Evolutionary conservation across 2,329 filamentous ascomycete genomes (phyloP).

Genomic region (Alternaria hordeiaustralica): DNA sequence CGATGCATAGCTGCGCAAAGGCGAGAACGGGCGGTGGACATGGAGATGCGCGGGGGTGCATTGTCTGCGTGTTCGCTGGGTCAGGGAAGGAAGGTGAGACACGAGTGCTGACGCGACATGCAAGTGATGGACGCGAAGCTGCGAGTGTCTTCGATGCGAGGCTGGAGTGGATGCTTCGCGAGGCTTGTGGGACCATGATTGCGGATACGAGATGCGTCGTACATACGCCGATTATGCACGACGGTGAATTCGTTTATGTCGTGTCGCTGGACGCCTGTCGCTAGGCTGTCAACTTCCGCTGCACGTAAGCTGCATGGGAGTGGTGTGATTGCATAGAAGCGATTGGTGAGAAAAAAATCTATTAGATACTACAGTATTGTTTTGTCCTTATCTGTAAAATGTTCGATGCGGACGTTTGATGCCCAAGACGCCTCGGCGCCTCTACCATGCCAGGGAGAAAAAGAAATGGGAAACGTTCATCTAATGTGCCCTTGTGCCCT

Average conservation of each 20-base stretch:
- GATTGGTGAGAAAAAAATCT: background rate
- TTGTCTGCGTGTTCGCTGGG: background rate
- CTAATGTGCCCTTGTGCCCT: conserved; percentile 2
- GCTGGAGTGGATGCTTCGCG: background rate
- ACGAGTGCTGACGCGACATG: background rate
- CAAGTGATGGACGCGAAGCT: background rate
- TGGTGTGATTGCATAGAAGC: background rate
- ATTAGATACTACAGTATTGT: conserved; percentile 3
- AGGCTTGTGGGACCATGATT: background rate
- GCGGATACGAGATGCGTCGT: background rate
- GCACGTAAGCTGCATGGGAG: background rate
- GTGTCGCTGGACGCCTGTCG: background rate
- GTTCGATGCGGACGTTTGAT: background rate
- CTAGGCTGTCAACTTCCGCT: background rate
- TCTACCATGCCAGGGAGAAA: conserved; percentile 4
- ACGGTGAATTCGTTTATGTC: background rate
- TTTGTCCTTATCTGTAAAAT: background rate
- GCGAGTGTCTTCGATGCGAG: background rate
- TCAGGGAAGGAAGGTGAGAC: background rate
- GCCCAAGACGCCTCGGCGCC: conserved; percentile 8
- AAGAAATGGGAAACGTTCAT: conserved; percentile 4
- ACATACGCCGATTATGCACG: background rate
- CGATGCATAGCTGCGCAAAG: background rate
- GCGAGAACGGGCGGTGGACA: background rate
- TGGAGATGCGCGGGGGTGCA: background rate